Evolutionary conservation across 2,329 filamentous ascomycete genomes (phyloP), one percentile per base, ranked within the genome.

Genomic region (Tolypocladium guangdongense): DNA sequence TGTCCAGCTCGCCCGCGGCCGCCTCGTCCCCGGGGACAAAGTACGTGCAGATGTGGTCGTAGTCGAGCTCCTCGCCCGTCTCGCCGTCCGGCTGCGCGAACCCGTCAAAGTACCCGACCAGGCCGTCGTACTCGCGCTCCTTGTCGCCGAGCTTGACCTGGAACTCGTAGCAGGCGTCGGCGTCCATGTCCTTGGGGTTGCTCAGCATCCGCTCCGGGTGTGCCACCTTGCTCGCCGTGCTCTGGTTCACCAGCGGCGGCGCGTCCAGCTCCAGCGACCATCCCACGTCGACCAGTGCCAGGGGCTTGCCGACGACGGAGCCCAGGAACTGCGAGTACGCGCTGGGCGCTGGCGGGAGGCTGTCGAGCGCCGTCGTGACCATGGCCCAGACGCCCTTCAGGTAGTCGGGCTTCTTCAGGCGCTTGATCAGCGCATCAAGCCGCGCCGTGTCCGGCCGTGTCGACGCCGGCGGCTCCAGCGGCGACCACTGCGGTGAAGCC

Each of bases 231-330:
- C 35, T 57, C 35, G 56, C 51, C 2, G 53, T 64, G 6, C 56
- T 63, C 45, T 68, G 62, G 12, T 52, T 32, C 56, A 10, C 24
- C 2, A 57, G 43, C 4, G 58, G 52, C 3, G 55, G 53, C 0
- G 38, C 35, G 4, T 53, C 62, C 1, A 75, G 59, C 58, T 76
- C 72, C 0, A 75, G 54, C 0, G 64, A 68, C 60, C 60, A 71
- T 3, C 70, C 73, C 18, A 62, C 64, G 37, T 75, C 71, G 16
- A 68, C 67, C 0, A 76, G 63, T 0, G 73, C 73, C 0, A 76
- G 60, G 0, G 74, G 73, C 46, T 66, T 68, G 1, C 73, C 73
- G 1, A 74, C 60, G 10, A 74, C 56, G 0, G 68, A 60, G 54
- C 60, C 65, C 4, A 66, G 45, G 53, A 67, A 73, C 50, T 65